Base-by-base conservation (phyloP, 306 rosid species). In the Fragaria ananassa region DNA sequence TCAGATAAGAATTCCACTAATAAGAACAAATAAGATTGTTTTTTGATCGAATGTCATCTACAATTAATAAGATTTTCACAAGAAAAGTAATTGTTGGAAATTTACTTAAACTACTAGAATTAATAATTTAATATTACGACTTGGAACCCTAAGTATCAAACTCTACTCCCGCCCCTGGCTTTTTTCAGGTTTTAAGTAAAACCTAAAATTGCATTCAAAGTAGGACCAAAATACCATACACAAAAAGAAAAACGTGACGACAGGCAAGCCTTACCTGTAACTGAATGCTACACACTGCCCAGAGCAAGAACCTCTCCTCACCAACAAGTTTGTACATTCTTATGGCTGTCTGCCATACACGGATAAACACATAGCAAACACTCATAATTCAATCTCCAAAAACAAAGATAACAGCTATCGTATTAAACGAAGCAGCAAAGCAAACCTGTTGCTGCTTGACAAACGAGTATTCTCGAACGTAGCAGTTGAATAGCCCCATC, bases 201-300 rank as follows among this genome's bases (percentile, higher is more conserved):
- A 29, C 68, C 19, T 27, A 27, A 56, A 56, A 23, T 56, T n/a
- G 8, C 67, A 2, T 17, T 14, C 72, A 61, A 34, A 61, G 31
- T 17, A 35, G 37, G 74, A 47, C 69, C 45, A 35, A 8, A 37
- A 64, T 8, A 31, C 25, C 13, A 44, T 42, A 61, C 66, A 23
- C 3, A 76, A 51, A 10, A 49, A 50, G 21, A 41, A 70, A 4
- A 47, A 49, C 12, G 31, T n/a, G 78, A 18, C 75, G 74, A 49
- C 74, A 37, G 67, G 3, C 4, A 27, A 29, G 82, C 74, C 73
- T 47, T 88, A 96, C 99, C 99, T 96, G 99, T 86, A 96, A 88
- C 62, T 96, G 96, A 81, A 96, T 93, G 88, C 99, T 96, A 78
- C 99, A 93, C 80, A 91, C 97, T 41, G 99, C 96, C 98, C 99